Conservation (phyloP, 73 alveolate species). For the Symbiodinium pilosum region DNA sequence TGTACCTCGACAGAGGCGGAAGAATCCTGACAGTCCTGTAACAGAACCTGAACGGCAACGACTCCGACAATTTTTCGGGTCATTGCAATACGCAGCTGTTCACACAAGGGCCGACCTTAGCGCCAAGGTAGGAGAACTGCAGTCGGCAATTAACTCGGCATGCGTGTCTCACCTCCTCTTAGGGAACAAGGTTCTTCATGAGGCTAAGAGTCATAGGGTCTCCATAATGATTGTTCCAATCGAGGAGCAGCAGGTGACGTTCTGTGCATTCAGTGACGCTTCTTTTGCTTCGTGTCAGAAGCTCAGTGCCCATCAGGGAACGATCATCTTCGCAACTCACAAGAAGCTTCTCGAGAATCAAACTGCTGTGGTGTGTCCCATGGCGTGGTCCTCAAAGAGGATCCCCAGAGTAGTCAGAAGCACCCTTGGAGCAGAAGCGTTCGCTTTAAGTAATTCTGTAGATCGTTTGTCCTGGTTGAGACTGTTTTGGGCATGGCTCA, state of each 20-base stretch:
- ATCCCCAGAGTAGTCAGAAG: constrained; percentile 18
- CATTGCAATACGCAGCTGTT: background rate
- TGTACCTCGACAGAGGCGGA: background rate
- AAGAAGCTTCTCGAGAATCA: background rate
- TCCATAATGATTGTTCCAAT: background rate
- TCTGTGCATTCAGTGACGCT: background rate
- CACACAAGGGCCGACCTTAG: background rate
- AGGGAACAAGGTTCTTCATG: background rate
- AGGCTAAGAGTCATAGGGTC: background rate
- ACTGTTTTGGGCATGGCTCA: no score
- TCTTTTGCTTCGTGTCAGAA: background rate
- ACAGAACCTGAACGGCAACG: background rate
- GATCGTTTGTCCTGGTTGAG: no score
- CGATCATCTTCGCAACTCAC: background rate
- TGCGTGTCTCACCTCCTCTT: background rate
- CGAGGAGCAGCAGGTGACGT: background rate
- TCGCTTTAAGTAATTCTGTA: background rate
- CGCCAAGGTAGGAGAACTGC: background rate
- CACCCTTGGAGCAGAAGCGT: constrained; percentile 19
- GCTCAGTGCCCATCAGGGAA: constrained; percentile 8
- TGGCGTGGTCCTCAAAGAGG: background rate
- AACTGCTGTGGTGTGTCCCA: background rate
- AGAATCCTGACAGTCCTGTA: background rate
- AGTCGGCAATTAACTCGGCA: background rate
- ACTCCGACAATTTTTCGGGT: background rate